Evolutionary conservation across 2,329 filamentous ascomycete species (phyloP), one percentile per base, ranked within the genome.

Genomic region (Aureobasidium pullulans): DNA sequence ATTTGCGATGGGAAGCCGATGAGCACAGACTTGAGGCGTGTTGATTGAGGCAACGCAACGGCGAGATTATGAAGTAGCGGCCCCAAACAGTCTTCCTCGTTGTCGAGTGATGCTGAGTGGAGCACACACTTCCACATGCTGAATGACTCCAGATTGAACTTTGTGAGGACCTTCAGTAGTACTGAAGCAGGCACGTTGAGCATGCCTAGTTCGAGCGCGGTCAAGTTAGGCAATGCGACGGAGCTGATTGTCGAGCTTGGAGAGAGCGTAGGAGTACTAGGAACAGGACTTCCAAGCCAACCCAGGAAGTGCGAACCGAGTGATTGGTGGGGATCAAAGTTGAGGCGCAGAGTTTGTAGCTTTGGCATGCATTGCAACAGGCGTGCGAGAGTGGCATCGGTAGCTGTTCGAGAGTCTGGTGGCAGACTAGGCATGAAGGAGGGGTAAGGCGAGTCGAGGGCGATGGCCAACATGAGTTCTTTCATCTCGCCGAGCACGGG

Each of bases 311-410:
- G 62, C 6, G 40, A 13, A 3, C 36, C 60, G n/a, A 62, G 50
- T 10, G 43, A 53, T n/a, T 60, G 31, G 11, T 29, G 7, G 1
- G 9, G 42, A 4, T 42, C 42, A 48, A 69, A 69, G 47, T 69
- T 69, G 19, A 69, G 52, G 11, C 67, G 62, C 9, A 69, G 58
- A 8, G 44, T 43, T 32, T 65, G 49, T 4, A 69, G 60, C 1
- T 56, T 39, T 4, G 62, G 49, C 1, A 62, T 62, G 10, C 63
- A 46, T 40, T 64, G 60, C 10, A 69, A 46, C 7, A 69, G 65
- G 7, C 49, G 61, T 53, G 60, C 43, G 1, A 65, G 56, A 11
- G 39, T 32, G 16, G 34, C 13, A 31, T 34, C 34, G 6, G 10
- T 23, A 7, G 29, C 29, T 1, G 1, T 39, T 3, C 32, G 23